Conservation (phyloP, 306 rosid species). For the Quercus berberidifolia region DNA sequence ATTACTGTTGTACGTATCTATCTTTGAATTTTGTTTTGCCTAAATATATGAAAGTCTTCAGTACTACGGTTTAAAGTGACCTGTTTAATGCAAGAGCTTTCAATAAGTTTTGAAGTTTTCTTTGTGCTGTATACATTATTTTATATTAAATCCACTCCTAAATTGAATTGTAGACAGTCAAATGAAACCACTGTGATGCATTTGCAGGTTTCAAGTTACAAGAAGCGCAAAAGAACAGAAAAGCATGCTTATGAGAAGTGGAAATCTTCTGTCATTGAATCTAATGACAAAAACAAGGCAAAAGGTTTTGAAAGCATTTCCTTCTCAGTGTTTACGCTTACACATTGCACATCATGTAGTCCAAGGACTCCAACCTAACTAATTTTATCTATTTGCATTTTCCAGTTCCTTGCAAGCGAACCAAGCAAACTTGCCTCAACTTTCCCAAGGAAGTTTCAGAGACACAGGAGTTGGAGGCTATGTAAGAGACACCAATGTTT, state of each 20-base stretch:
- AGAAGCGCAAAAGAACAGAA: slow-evolving; percentile 51
- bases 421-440: slow-evolving; percentile 55
- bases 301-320: slow-evolving; percentile 41
- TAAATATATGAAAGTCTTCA: not conserved
- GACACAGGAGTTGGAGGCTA: slow-evolving; percentile 47
- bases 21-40: not conserved
- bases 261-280: slow-evolving; percentile 65
- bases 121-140: not conserved
- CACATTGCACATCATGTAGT: not conserved
- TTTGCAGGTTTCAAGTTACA: slow-evolving; percentile 64
- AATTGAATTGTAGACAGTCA: not conserved
- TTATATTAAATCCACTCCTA: not conserved
- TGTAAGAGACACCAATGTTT: slow-evolving; percentile 14
- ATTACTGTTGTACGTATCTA: not conserved
- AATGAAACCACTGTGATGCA: slow-evolving; percentile 11
- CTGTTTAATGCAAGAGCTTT: not conserved
- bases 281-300: slow-evolving; percentile 48
- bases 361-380: not conserved
- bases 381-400: not conserved
- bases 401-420: slow-evolving; percentile 50
- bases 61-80: not conserved
- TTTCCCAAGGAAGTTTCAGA: slow-evolving; percentile 43
- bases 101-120: not conserved
- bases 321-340: not conserved
- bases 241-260: slow-evolving; percentile 56